Conservation (phyloP, 2,329 filamentous ascomycete species). For the Clonostachys sp. region DNA sequence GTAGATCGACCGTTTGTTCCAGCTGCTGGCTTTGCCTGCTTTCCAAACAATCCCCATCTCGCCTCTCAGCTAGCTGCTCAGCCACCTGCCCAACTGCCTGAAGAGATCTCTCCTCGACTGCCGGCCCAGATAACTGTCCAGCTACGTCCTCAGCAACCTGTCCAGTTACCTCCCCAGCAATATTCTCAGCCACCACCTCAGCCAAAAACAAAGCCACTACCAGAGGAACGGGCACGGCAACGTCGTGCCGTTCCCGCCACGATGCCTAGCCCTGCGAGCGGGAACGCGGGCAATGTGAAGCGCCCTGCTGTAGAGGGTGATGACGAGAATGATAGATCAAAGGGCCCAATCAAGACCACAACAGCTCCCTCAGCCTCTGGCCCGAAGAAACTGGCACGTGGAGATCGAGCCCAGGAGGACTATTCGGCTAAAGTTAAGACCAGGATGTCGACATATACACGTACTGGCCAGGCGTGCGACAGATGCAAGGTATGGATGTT, state of each 20-base stretch:
- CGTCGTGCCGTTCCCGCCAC: not conserved
- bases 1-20: no score
- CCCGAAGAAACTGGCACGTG: slow-evolving; percentile 44
- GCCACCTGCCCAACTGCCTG: no score
- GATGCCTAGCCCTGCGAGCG: not conserved
- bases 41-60: no score
- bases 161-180: no score
- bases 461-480: slow-evolving; percentile 83
- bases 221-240: no score
- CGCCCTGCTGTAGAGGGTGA: slow-evolving; percentile 29
- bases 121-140: no score
- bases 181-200: no score
- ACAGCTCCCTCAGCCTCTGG: slow-evolving; percentile 12
- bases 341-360: not conserved
- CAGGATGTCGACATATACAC: slow-evolving; percentile 48
- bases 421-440: slow-evolving; percentile 53
- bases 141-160: no score
- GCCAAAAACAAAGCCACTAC: no score
- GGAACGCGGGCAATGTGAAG: slow-evolving; percentile 12
- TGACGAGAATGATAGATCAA: slow-evolving; percentile 19
- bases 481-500: slow-evolving; percentile 66
- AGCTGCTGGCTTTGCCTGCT: no score
- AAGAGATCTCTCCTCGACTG: no score
- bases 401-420: slow-evolving; percentile 42
- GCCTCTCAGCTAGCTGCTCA: no score